Evolutionary conservation across 2,329 filamentous ascomycete species (phyloP).

Genomic region (Sclerotinia minor): DNA sequence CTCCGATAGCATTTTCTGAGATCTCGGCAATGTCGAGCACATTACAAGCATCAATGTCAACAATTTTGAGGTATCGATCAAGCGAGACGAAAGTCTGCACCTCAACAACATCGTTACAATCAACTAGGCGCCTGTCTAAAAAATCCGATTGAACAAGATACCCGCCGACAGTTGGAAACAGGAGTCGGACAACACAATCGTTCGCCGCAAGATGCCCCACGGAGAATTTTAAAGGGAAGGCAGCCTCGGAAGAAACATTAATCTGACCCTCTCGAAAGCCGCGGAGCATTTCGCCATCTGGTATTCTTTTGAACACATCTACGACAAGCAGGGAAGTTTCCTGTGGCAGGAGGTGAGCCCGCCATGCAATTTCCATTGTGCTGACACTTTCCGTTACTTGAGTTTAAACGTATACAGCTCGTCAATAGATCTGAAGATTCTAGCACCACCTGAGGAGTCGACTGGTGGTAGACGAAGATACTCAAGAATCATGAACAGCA

Average conservation of each 20-base stretch:
- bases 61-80: not conserved
- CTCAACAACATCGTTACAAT: not conserved
- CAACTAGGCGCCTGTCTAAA: not conserved
- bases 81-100: not conserved
- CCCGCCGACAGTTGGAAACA: not conserved
- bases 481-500: not conserved
- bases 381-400: not conserved
- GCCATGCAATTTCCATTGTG: constrained; percentile 1
- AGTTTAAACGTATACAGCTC: not conserved
- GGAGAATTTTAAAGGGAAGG: not conserved
- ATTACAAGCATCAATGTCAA: not conserved
- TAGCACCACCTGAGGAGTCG: not conserved
- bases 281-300: not conserved
- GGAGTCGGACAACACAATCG: constrained; percentile 1
- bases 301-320: constrained; percentile 1
- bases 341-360: not conserved
- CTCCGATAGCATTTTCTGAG: not conserved
- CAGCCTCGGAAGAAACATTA: not conserved
- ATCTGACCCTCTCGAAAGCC: not conserved
- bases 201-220: not conserved
- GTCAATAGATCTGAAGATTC: not conserved
- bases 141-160: constrained; percentile 7
- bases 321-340: constrained; percentile 5
- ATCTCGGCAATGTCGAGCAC: not conserved
- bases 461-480: not conserved